Evolutionary conservation across 1,284 basidiomycete genomes (phyloP).

Genomic region (Pascua guehoae): DNA sequence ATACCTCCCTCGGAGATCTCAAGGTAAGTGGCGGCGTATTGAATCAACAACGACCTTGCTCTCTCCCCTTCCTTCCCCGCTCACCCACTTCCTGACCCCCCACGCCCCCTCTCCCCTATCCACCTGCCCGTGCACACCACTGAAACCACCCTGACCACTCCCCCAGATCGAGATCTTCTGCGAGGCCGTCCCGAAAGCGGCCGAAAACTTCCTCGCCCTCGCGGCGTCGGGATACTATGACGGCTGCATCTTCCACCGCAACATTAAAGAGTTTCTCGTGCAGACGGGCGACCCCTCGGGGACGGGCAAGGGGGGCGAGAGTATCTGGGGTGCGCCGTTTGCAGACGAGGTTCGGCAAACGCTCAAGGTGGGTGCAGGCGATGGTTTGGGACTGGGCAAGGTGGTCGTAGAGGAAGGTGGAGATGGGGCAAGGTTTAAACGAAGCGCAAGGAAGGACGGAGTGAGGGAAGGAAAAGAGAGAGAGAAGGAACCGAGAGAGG

Average conservation of each 20-base stretch:
- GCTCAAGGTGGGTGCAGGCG: constrained; percentile 63
- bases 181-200: constrained; percentile 87
- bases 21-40: constrained; percentile 69
- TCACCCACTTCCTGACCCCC: too few relatives aligned
- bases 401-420: too few relatives aligned
- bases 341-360: constrained; percentile 86
- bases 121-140: not conserved
- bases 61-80: too few relatives aligned
- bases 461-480: too few relatives aligned
- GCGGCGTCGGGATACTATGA: constrained; percentile 88
- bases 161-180: constrained; percentile 91
- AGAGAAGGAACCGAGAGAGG: too few relatives aligned
- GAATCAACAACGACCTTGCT: too few relatives aligned
- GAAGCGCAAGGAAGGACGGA: too few relatives aligned
- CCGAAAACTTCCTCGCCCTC: constrained; percentile 95
- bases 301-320: constrained; percentile 55
- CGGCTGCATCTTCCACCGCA: constrained; percentile 79
- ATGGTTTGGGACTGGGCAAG: not conserved
- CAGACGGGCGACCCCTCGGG: constrained; percentile 82
- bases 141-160: not conserved
- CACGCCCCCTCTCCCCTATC: not conserved
- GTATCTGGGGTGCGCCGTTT: constrained; percentile 69
- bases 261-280: constrained; percentile 93
- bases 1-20: constrained; percentile 89
- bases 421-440: too few relatives aligned